These are phyloP conservation scores for Dendrothele bispora DNA, from an alignment of 768 basidiomycete species.

Conservation along the genomic window DNA sequence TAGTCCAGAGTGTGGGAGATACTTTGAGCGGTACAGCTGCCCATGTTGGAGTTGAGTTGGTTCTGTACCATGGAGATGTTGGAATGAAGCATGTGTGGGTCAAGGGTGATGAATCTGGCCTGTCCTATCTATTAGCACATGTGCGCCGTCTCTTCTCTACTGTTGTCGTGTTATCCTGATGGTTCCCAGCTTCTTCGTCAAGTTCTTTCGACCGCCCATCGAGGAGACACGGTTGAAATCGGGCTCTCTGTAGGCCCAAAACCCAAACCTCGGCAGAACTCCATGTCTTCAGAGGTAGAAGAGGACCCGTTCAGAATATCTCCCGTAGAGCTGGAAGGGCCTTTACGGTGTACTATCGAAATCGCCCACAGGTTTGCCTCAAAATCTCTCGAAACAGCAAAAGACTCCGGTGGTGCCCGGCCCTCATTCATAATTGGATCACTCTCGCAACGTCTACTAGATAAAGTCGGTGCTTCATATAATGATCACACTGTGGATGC, in stretches of 20 bases:
- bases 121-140: constrained; percentile 80
- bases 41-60: constrained; percentile 84
- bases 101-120: constrained; percentile 79
- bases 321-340: constrained; percentile 30
- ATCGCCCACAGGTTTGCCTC: constrained; percentile 48
- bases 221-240: constrained; percentile 83
- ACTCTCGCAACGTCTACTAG: constrained; percentile 60
- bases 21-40: constrained; percentile 82
- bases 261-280: constrained; percentile 22
- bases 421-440: constrained; percentile 34
- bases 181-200: constrained; percentile 74
- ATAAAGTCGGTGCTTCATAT: constrained; percentile 54
- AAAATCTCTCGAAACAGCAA: constrained; percentile 35
- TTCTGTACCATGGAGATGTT: constrained; percentile 87
- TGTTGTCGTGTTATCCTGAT: constrained; percentile 14
- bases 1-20: constrained; percentile 88
- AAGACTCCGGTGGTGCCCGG: constrained; percentile 3
- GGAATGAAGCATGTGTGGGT: constrained; percentile 87
- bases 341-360: constrained; percentile 43
- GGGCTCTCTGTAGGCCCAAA: constrained; percentile 62
- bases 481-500: constrained; percentile 34
- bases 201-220: constrained; percentile 64
- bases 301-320: constrained; percentile 19
- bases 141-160: constrained; percentile 48
- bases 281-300: constrained; percentile 26